Conservation (phyloP, 2,329 filamentous ascomycete genomes). For the Microdochium nivale region DNA sequence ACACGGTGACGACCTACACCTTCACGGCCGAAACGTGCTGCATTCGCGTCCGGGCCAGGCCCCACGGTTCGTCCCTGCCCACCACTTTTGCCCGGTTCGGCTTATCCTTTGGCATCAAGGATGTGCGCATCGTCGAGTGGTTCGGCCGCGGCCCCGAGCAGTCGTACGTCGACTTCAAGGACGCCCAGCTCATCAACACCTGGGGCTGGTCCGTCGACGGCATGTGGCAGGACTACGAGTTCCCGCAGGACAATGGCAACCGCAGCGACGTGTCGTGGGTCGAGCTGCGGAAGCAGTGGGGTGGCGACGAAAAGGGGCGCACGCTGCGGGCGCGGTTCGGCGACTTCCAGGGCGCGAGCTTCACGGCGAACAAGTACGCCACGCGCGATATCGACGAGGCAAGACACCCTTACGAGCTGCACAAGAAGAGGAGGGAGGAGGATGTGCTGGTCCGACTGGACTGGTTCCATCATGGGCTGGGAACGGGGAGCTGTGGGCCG, state of each 20-base stretch:
- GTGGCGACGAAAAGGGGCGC: slow-evolving; percentile 16
- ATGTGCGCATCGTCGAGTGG: slow-evolving; percentile 41
- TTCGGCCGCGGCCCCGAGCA: slow-evolving; percentile 61
- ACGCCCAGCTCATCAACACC: slow-evolving; percentile 47
- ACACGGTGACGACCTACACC: slow-evolving; percentile 43
- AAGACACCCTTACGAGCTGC: slow-evolving; percentile 53
- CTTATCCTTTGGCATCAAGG: slow-evolving; percentile 36
- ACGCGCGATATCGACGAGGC: slow-evolving; percentile 43
- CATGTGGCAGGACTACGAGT: slow-evolving; percentile 55
- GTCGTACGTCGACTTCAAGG: slow-evolving; percentile 58
- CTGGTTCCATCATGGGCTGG: slow-evolving; percentile 53
- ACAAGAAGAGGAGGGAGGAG: slow-evolving; percentile 29
- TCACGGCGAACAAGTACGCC: slow-evolving; percentile 47
- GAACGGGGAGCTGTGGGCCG: slow-evolving; percentile 54
- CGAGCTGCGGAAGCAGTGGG: slow-evolving; percentile 27
- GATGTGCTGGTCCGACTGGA: slow-evolving; percentile 51
- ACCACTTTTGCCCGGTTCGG: slow-evolving; percentile 55
- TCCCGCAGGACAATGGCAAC: slow-evolving; percentile 60
- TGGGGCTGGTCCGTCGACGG: slow-evolving; percentile 37
- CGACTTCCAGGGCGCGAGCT: slow-evolving; percentile 39
- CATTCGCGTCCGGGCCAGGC: slow-evolving; percentile 39
- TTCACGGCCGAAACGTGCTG: slow-evolving; percentile 39
- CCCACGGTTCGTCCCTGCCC: slow-evolving; percentile 39
- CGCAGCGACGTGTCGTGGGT: slow-evolving; percentile 56
- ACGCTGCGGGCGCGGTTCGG: slow-evolving; percentile 36